Base-by-base conservation (phyloP, 2,329 filamentous ascomycete species). In the Curvularia lunata region DNA sequence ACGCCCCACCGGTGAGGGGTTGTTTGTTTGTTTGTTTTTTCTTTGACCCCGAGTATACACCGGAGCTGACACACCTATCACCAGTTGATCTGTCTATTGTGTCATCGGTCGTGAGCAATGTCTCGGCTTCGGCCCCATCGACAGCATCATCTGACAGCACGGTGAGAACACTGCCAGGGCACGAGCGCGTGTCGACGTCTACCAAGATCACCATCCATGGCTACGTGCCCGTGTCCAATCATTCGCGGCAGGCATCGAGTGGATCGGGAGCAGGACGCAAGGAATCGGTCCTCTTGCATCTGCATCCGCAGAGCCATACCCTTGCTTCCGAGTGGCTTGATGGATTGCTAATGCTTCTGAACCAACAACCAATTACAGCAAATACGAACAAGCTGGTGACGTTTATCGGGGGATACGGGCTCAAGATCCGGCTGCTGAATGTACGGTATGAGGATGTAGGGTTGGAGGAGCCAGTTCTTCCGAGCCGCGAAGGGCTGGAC, bases 261-360 rank as follows among this genome's bases (percentile, higher is more conserved):
- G 75, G 66, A 30, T 72, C 73, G 23, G 67, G 67, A 28, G 52
- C 63, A 30, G 72, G 65, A 59, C 74, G 69, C 62, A 84, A 85
- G 65, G 95, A 98, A 75, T 82, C 86, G 49, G 84, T 91, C 1
- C 84, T 98, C 21, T 82, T 99, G 52, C 91, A 89, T n/a, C 83
- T 99, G 51, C 88, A 92, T 75, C 93, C 94, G 5, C 81, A 87
- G 58, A 91, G 87, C 57, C 90, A 95, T 73, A 91, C 87, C 63
- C 81, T 95, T 47, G 95, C 95, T 9, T 96, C 92, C 0, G 95
- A 99, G 78, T 99, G 95, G 95, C 84, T 99, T 5, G 95, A 99
- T 75, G 95, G 95, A 1, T 80, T 99, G 63, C 83, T 98, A 55
- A 96, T 99, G 92, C 83, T 99, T 53, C 84, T 99, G 23, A 92